Evolutionary conservation across 1,284 basidiomycete species (phyloP).

Genomic region (Naganishia albida): DNA sequence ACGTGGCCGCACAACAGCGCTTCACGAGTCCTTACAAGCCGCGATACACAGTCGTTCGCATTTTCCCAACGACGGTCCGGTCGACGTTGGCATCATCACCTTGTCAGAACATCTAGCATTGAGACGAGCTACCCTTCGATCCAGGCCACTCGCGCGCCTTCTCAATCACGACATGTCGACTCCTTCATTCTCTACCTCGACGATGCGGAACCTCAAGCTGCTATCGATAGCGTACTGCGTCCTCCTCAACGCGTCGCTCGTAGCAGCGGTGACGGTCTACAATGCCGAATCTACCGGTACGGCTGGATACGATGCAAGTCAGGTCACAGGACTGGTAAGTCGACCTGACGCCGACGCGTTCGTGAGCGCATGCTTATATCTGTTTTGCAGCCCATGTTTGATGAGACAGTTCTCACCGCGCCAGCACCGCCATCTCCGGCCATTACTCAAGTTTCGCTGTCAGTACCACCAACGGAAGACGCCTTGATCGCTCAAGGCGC

Average conservation of each 20-base stretch:
- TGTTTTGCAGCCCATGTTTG: constrained; percentile 40
- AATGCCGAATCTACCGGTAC: constrained; percentile 15
- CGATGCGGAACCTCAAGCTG: background rate
- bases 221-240: background rate
- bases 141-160: background rate
- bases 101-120: too few species aligned
- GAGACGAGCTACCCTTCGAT: too few species aligned
- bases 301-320: constrained; percentile 17
- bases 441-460: constrained; percentile 34
- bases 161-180: background rate
- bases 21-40: too few species aligned
- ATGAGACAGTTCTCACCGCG: constrained; percentile 41
- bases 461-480: constrained; percentile 29
- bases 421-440: constrained; percentile 44
- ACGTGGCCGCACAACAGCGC: too few species aligned
- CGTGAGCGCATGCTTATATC: background rate
- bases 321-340: constrained; percentile 20
- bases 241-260: background rate
- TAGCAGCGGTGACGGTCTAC: constrained; percentile 15
- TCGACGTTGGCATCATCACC: too few species aligned
- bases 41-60: too few species aligned
- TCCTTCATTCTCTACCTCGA: background rate
- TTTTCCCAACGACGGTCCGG: too few species aligned
- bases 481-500: constrained; percentile 35
- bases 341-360: background rate